Evolutionary conservation across 768 basidiomycete genomes (phyloP), one percentile per base, ranked within the genome.

Genomic region (Coprinopsis marcescibilis): DNA sequence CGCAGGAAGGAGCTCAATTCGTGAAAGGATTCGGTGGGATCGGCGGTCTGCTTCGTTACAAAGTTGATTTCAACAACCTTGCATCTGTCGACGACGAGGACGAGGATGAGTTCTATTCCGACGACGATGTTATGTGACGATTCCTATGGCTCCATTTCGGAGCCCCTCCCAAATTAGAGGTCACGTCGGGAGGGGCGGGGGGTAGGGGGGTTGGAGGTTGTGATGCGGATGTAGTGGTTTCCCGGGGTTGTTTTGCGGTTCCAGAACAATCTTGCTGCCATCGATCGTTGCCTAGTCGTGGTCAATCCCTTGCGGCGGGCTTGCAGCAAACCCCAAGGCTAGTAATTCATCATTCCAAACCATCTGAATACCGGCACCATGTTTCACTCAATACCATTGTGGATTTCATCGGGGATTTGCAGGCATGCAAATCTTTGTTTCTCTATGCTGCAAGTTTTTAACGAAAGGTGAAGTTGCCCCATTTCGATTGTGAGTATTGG

Each of bases 21-120:
- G 92, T 95, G 58, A 95, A 94, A 64, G 95, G 95, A 33, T 98
- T 99, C 58, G 95, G 95, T 65, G 95, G 96, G 20, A 97, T 99
- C 56, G 95, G 96, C 23, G 95, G 94, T 24, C 73, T 97, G 50
- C 70, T 96, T 49, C 80, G 95, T 40, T 99, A 99, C 81, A 98
- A 98, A 72, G 92, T 98, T 57, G 95, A 96, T 70, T 89, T 98
- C 69, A 76, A 77, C 55, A 88, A 85, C 62, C 74, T 98, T 33
- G 73, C 78, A 17, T 71, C 74, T 37, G 52, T 81, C 19, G 89
- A 91, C 54, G 89, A 91, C 56, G 88, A 91, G 25, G 89, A 90
- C 25, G 89, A 90, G 59, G 89, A 92, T 66, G 88, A 89, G 70
- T 91, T 88, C 67, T 81, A 76, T 60, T 85, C 84, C 50, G 80